phyloP scores from a whole-genome alignment of 2,329 filamentous ascomycete species.

The Penicillium sp. region DNA sequence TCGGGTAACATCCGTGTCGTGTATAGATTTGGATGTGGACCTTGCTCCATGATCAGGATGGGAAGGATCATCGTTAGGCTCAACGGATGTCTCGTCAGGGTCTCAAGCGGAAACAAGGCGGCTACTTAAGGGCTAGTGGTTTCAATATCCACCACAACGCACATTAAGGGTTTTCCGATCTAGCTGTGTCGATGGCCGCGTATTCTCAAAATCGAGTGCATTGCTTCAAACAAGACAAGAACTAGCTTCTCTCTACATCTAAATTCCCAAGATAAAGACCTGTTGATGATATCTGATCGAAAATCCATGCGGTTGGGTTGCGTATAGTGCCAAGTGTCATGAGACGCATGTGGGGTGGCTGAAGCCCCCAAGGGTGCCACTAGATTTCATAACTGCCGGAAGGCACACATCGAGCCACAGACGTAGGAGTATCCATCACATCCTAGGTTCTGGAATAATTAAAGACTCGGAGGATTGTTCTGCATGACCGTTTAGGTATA shows the following conservation, averaged over 20 bases:
- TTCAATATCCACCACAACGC: slow-evolving; percentile 4
- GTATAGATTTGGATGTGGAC: slow-evolving; percentile 19
- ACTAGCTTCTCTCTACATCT: neutral
- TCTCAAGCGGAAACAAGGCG: slow-evolving; percentile 3
- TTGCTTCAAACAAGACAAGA: neutral
- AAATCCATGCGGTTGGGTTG: neutral
- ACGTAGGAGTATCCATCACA: neutral
- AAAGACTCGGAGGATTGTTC: neutral
- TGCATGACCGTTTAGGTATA: slow-evolving; percentile 6
- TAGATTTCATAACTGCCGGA: slow-evolving; percentile 1
- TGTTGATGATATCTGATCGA: neutral
- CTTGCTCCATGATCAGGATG: slow-evolving; percentile 11
- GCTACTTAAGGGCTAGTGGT: slow-evolving; percentile 4
- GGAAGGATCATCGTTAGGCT: slow-evolving; percentile 15
- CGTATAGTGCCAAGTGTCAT: slow-evolving; percentile 7
- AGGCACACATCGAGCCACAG: neutral
- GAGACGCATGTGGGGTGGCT: slow-evolving; percentile 10
- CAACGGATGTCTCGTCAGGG: slow-evolving; percentile 4
- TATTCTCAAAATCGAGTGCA: neutral
- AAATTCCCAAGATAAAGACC: neutral
- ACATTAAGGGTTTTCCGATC: neutral
- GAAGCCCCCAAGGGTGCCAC: slow-evolving; percentile 7
- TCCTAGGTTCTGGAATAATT: neutral
- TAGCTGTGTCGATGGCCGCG: neutral
- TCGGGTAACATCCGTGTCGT: slow-evolving; percentile 11